These are phyloP conservation scores for Fusarium musae DNA, from an alignment of 2,329 filamentous ascomycete species.

Conservation along the genomic window DNA sequence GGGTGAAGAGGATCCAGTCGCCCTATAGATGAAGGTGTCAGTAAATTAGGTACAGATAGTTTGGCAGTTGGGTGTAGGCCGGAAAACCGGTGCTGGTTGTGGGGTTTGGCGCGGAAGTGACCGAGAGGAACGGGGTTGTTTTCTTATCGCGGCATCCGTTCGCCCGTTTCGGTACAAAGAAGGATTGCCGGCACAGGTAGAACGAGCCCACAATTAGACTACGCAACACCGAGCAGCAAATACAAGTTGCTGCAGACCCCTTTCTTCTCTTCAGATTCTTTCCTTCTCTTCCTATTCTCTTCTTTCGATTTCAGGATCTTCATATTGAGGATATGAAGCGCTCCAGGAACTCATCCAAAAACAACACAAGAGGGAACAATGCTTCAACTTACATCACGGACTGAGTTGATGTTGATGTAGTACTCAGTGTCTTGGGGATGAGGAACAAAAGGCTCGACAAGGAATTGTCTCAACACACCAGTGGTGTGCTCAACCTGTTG, in stretches of 20 bases:
- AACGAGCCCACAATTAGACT: constrained; percentile 42
- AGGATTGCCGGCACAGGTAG: constrained; percentile 41
- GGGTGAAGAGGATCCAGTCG: constrained; percentile 99
- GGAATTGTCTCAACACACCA: constrained; percentile 91
- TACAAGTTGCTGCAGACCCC: constrained; percentile 35
- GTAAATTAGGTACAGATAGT: constrained; percentile 15
- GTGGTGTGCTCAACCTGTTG: constrained; percentile 93
- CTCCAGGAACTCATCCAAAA: neutral
- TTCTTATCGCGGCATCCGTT: constrained; percentile 53
- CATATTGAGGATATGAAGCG: neutral
- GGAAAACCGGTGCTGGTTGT: constrained; percentile 8
- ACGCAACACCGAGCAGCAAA: constrained; percentile 28
- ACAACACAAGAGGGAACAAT: constrained; percentile 40
- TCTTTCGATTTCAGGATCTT: neutral
- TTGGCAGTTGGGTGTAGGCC: constrained; percentile 10
- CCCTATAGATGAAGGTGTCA: constrained; percentile 68
- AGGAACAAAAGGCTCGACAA: constrained; percentile 98
- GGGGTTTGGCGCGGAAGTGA: constrained; percentile 22
- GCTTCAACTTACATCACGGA: constrained; percentile 87
- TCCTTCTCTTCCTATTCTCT: constrained; percentile 3
- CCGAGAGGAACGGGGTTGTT: constrained; percentile 32
- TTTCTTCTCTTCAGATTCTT: constrained; percentile 13
- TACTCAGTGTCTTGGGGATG: constrained; percentile 97
- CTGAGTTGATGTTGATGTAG: constrained; percentile 99
- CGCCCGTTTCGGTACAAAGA: constrained; percentile 48